phyloP scores from a whole-genome alignment of 257 asterid genomes.

The Agastache rugosa region DNA sequence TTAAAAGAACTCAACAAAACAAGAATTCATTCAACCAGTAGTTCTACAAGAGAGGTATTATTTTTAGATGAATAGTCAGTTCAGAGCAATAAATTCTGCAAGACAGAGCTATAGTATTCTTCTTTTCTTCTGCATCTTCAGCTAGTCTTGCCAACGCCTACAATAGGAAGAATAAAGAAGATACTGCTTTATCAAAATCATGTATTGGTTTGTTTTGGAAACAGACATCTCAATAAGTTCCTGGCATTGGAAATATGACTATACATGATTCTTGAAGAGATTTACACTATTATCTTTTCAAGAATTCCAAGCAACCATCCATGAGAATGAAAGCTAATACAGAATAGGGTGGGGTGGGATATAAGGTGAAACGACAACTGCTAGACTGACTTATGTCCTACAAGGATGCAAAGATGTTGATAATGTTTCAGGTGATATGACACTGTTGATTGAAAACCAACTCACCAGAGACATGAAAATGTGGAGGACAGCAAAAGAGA shows the following conservation, averaged over 20 bases:
- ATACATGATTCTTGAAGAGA: not conserved
- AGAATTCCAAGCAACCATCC: not conserved
- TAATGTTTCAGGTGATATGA: not conserved
- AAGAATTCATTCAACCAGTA: not conserved
- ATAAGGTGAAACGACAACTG: not conserved
- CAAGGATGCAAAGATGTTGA: not conserved
- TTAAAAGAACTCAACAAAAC: not conserved
- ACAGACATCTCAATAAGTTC: not conserved
- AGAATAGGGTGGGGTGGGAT: not conserved
- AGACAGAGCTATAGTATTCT: not conserved
- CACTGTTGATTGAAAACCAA: not conserved
- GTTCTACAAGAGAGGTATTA: not conserved
- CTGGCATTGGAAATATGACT: not conserved
- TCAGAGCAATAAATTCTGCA: no score
- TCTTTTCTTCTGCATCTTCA: not conserved
- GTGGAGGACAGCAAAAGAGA: constrained; percentile 59
- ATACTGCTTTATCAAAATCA: not conserved
- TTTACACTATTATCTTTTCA: not conserved
- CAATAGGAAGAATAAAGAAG: not conserved
- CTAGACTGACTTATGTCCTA: not conserved
- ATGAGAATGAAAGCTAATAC: not conserved
- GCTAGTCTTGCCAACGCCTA: not conserved
- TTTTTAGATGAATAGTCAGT: not conserved
- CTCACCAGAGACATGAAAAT: not conserved
- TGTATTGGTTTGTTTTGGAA: not conserved